Evolutionary conservation across 148 eudicot genomes (phyloP).

Genomic region (Tetragonia tetragonoides): DNA sequence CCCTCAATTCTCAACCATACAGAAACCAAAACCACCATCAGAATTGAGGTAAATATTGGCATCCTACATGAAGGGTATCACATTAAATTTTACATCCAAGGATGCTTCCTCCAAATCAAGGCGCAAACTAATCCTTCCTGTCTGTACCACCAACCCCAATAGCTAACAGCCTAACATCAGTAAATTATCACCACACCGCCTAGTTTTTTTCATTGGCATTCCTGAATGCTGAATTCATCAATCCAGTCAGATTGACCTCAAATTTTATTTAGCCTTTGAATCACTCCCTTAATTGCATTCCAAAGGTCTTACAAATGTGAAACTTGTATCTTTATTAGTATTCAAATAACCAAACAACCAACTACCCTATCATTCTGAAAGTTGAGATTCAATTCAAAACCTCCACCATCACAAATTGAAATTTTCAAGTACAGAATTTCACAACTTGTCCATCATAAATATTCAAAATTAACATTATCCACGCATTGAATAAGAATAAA

Average conservation of each 20-base stretch:
- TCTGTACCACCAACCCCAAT: background rate
- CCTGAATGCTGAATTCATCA: too few relatives aligned
- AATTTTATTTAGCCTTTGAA: too few relatives aligned
- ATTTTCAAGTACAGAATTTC: background rate
- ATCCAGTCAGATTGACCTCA: too few relatives aligned
- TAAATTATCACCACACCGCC: background rate
- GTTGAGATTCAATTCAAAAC: background rate
- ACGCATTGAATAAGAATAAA: background rate
- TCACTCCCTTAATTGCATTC: too few relatives aligned
- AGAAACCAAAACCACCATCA: background rate
- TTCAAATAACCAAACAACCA: too few relatives aligned
- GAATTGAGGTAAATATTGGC: background rate
- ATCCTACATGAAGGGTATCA: background rate
- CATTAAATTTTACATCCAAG: too few relatives aligned
- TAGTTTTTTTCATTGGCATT: background rate
- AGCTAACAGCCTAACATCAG: background rate
- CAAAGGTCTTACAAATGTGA: too few relatives aligned
- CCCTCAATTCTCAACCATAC: background rate
- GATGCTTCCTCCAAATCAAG: background rate
- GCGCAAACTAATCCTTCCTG: background rate
- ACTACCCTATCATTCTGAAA: too few relatives aligned
- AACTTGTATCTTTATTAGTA: too few relatives aligned
- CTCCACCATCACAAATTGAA: background rate
- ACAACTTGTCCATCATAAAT: background rate
- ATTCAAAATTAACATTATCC: too few relatives aligned